Evolutionary conservation across 352 stramenopile genomes (phyloP), one percentile per base, ranked within the genome.

Genomic region (Vaucheria bursata): DNA sequence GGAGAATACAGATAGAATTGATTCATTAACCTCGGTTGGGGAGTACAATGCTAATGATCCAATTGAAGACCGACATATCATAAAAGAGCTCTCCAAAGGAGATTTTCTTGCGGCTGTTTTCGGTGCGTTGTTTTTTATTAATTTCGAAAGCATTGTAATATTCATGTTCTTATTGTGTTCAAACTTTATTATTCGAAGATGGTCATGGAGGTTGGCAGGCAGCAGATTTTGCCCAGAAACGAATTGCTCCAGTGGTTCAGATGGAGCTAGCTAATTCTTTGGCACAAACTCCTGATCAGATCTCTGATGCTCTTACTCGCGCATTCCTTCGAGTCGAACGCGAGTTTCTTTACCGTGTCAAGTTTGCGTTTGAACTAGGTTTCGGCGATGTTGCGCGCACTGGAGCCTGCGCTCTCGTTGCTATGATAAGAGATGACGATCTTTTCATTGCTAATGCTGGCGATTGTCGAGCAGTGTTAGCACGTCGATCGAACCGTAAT

Each of bases 181-280:
- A 74, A 40, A 71, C 18, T 45, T 71, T 0, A 33, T 73, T 12
- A 29, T 73, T 1, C 18, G 88, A 94, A 66, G 92, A 97, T 79
- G 92, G 92, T 0, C 92, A 97, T 77, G 91, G 92, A 29, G 92
- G 92, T 7, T 97, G 92, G 92, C 92, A 97, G 52, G 91, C 94
- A 31, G 91, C 91, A 0, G 92, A 97, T 78, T 96, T 84, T 33
- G 83, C 83, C 18, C 83, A 77, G 37, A 86, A 87, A 70, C 50
- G 74, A 38, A 79, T 88, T 53, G 85, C 86, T 36, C 89, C 89
- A 79, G 87, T 87, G 66, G 78, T 95, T 45, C 89, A 93, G 69
- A 85, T 85, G 39, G 92, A 94, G 77, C 87, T 95, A 18, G 83
- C 90, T 77, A 88, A 89, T 71, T 71, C 76, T 12, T 73, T 81